Conservation (phyloP, 164 flowering plant species). For the Berberis vulgaris region DNA sequence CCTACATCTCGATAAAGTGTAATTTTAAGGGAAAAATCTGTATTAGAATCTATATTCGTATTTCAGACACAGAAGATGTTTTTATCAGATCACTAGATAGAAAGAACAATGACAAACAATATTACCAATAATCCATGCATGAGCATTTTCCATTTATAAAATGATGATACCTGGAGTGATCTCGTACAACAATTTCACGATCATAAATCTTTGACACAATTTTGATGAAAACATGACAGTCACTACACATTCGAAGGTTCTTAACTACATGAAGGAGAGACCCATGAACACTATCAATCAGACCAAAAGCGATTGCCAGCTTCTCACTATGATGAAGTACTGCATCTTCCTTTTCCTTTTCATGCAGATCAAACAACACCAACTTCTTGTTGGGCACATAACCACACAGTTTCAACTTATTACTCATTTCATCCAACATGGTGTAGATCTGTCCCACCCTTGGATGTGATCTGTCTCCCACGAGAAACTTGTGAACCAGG, state of each 20-base stretch:
- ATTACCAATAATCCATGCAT: slow-evolving; percentile 14
- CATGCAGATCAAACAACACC: slow-evolving; percentile 11
- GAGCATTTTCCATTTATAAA: slow-evolving; percentile 12
- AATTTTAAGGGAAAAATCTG: too few species aligned
- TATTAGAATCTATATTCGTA: too few species aligned
- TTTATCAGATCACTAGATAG: too few species aligned
- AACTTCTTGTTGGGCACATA: slow-evolving; percentile 10
- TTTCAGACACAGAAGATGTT: too few species aligned
- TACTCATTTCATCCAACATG: slow-evolving; percentile 12
- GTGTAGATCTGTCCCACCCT: slow-evolving; percentile 9
- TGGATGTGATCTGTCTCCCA: slow-evolving; percentile 13
- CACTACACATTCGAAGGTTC: slow-evolving; percentile 14
- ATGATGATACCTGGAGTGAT: slow-evolving; percentile 12
- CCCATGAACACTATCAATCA: slow-evolving; percentile 9
- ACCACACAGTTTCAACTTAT: slow-evolving; percentile 7
- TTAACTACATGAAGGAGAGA: slow-evolving; percentile 10
- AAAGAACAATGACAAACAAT: too few species aligned
- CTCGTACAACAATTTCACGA: slow-evolving; percentile 14
- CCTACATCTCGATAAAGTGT: too few species aligned
- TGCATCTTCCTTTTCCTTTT: slow-evolving; percentile 11
- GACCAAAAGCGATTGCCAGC: slow-evolving; percentile 13
- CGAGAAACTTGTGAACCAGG: slow-evolving; percentile 11
- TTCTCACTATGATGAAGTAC: slow-evolving; percentile 12
- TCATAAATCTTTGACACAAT: slow-evolving; percentile 8
- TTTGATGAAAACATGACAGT: slow-evolving; percentile 11